These are phyloP conservation scores for Fusarium lyarnte DNA, from an alignment of 2,329 filamentous ascomycete genomes.

Conservation along the genomic window DNA sequence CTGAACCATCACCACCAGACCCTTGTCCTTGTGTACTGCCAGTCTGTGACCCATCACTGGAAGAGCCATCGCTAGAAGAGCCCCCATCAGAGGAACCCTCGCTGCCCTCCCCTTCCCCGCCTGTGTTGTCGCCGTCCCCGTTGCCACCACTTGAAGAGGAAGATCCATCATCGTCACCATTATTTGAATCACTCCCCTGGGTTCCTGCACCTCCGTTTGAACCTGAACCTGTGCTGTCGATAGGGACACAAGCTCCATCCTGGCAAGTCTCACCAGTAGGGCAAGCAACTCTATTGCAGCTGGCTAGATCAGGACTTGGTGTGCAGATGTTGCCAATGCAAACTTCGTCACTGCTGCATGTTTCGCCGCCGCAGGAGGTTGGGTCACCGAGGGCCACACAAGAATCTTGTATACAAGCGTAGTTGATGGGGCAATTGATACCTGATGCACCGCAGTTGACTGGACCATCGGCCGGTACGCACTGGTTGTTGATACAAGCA, in stretches of 20 bases:
- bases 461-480: not conserved
- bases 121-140: not conserved
- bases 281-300: conserved; percentile 4
- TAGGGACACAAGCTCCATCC: conserved; percentile 5
- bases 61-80: not conserved
- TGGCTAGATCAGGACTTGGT: not conserved
- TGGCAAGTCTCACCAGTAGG: conserved; percentile 13
- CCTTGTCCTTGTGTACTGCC: conserved; percentile 8
- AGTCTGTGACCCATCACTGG: not conserved
- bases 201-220: not conserved
- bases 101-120: not conserved
- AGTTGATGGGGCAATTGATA: conserved; percentile 12
- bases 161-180: not conserved
- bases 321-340: conserved; percentile 30
- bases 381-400: conserved; percentile 23
- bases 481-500: conserved; percentile 21
- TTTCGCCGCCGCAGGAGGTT: not conserved
- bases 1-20: not conserved
- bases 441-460: conserved; percentile 10
- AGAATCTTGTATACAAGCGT: conserved; percentile 19
- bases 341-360: conserved; percentile 10
- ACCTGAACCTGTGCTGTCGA: not conserved
- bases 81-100: not conserved
- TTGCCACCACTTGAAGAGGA: not conserved
- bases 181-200: not conserved